Evolutionary conservation across 2,329 filamentous ascomycete species (phyloP).

Genomic region (Colletotrichum falcatum): DNA sequence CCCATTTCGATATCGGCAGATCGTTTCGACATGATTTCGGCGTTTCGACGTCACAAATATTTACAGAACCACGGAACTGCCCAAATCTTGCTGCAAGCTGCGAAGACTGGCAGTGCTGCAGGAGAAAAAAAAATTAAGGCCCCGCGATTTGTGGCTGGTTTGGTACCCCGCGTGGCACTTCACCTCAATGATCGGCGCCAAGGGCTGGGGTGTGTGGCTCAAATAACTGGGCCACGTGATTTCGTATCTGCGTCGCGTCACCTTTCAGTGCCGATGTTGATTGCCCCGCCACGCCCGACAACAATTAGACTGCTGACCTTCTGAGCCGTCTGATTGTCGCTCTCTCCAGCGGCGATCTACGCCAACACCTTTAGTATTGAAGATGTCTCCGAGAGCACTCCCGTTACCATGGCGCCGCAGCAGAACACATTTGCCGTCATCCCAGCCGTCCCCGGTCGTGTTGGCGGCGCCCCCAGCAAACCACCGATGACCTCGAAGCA

Average conservation of each 20-base stretch:
- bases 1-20: conserved; percentile 63
- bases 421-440: conserved; percentile 59
- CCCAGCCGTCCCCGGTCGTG: conserved; percentile 48
- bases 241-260: conserved; percentile 26
- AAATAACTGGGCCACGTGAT: neutral
- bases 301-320: neutral
- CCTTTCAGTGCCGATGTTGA: conserved; percentile 8
- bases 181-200: neutral
- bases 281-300: conserved; percentile 27
- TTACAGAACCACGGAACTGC: neutral
- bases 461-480: conserved; percentile 39
- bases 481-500: conserved; percentile 59
- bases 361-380: neutral
- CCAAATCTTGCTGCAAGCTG: conserved; percentile 5
- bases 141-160: conserved; percentile 40
- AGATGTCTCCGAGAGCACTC: conserved; percentile 25
- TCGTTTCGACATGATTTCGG: conserved; percentile 68
- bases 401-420: conserved; percentile 51
- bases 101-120: conserved; percentile 25
- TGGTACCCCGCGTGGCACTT: conserved; percentile 39
- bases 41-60: neutral
- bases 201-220: conserved; percentile 22
- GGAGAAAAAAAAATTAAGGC: conserved; percentile 31
- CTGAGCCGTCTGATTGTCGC: neutral
- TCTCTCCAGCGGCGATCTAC: neutral